Conservation (phyloP, 1,284 basidiomycete genomes). For the Sphaerobolus stellatus region DNA sequence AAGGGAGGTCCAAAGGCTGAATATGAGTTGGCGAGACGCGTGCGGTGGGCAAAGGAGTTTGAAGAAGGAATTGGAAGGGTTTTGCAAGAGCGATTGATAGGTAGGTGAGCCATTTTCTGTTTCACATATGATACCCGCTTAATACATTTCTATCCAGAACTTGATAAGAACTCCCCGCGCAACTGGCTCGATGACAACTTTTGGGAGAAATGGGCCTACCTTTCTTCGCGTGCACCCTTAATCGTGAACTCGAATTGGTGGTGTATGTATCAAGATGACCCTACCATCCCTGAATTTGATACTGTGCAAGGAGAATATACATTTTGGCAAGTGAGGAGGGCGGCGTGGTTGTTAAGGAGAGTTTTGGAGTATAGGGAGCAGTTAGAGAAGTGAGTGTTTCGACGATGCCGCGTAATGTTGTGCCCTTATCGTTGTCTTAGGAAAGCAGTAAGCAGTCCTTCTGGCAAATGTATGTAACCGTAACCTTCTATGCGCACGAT, state of each 20-base stretch:
- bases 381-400: constrained; percentile 53
- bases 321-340: constrained; percentile 81
- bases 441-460: not conserved
- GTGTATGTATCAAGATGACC: constrained; percentile 73
- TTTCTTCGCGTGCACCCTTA: constrained; percentile 86
- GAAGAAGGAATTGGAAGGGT: constrained; percentile 66
- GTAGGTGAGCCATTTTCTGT: constrained; percentile 42
- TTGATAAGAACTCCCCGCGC: constrained; percentile 82
- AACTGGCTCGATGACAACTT: constrained; percentile 98
- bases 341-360: constrained; percentile 80
- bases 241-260: constrained; percentile 97
- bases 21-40: constrained; percentile 59
- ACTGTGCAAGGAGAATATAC: constrained; percentile 14
- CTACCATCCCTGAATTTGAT: constrained; percentile 37
- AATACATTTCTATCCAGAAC: constrained; percentile 47
- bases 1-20: constrained; percentile 55
- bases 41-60: constrained; percentile 72
- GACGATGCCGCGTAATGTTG: not conserved
- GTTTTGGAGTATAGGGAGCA: constrained; percentile 78
- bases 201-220: constrained; percentile 89
- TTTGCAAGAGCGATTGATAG: constrained; percentile 80
- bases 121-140: constrained; percentile 4
- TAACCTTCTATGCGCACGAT: constrained; percentile 53
- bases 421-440: not conserved
- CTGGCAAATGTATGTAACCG: constrained; percentile 41